Base-by-base conservation (phyloP, 345 rosid genomes). In the Orychophragmus violaceus region DNA sequence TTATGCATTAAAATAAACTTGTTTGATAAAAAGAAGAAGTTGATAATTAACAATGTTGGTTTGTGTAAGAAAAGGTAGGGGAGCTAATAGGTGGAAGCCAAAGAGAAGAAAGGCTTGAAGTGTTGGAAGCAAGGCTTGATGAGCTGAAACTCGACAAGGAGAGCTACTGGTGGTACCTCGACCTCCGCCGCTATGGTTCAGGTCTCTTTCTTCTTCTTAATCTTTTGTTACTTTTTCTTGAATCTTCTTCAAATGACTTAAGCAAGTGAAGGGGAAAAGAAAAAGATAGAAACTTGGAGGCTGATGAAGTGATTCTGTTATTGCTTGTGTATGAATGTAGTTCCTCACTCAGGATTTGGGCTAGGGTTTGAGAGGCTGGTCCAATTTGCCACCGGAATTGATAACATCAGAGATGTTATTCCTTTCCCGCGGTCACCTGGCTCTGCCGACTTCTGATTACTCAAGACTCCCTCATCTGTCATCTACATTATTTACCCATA, bases 21-120 rank as follows among this genome's bases (percentile, higher is more conserved):
- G 58, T 49, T 36, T 13, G 22, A 17, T 32, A 13, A 36, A 16
- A 22, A 42, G 8, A 16, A 14, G 51, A 21, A 7, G 35, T 23
- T 52, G 3, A 17, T 44, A 25, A 22, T 60, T 23, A 42, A 59
- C 6, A 30, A 5, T 67, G 17, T 4, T 39, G 55, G 48, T 32
- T 33, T 44, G 42, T 21, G 29, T 70, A 10, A 45, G 21, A 28
- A 64, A 72, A 90, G 97, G 55, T 94, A 60, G 99, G 99, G 59
- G 99, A 90, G 79, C 95, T 90, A 62, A 85, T 90, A 30, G 99
- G 97, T 76, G 99, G 97, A 81, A 94, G 99, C 82, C 99, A 90
- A 75, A 90, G 99, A 79, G 99, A 94, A 79, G 99, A 94, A 64
- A 83, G 97, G 55, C 83, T 90, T 9, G 95, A 85, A 9, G 82